phyloP scores from a whole-genome alignment of 73 alveolate genomes.

The Diophrys sp. region DNA sequence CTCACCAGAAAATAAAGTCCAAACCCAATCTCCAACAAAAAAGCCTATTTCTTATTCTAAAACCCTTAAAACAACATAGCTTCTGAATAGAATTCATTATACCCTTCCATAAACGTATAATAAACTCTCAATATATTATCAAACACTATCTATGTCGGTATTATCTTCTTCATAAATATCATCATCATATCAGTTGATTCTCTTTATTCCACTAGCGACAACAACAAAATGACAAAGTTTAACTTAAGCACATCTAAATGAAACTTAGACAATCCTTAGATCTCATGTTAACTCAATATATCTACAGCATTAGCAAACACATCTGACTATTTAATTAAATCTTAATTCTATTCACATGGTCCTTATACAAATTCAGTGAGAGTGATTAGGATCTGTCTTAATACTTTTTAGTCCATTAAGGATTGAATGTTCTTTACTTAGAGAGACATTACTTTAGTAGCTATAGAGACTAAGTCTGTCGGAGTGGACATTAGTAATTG shows the following conservation, averaged over 20 bases:
- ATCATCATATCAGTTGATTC: conserved; percentile 26
- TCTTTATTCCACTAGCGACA: conserved; percentile 36
- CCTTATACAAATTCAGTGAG: conserved; percentile 51
- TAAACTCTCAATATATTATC: conserved; percentile 27
- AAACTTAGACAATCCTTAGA: conserved; percentile 15
- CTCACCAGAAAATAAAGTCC: conserved; percentile 29
- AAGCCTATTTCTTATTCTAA: conserved; percentile 18
- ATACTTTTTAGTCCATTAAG: conserved; percentile 15
- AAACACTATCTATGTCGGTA: conserved; percentile 27
- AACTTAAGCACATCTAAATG: conserved; percentile 32
- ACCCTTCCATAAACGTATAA: conserved; percentile 26
- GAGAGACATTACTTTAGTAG: conserved; percentile 26
- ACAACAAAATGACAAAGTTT: conserved; percentile 26
- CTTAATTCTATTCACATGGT: conserved; percentile 37
- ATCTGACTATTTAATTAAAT: conserved; percentile 27
- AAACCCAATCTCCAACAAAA: conserved; percentile 45
- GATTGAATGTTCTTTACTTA: conserved; percentile 10
- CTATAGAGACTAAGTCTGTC: conserved; percentile 37
- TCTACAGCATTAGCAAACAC: conserved; percentile 21
- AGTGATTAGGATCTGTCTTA: conserved; percentile 20
- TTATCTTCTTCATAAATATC: conserved; percentile 35
- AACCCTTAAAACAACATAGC: conserved; percentile 30
- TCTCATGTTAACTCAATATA: conserved; percentile 14
- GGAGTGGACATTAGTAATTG: conserved; percentile 17
- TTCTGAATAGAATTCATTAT: conserved; percentile 25